phyloP scores from a whole-genome alignment of 1,284 basidiomycete genomes.

The Austroboletus novae-zelandiae region DNA sequence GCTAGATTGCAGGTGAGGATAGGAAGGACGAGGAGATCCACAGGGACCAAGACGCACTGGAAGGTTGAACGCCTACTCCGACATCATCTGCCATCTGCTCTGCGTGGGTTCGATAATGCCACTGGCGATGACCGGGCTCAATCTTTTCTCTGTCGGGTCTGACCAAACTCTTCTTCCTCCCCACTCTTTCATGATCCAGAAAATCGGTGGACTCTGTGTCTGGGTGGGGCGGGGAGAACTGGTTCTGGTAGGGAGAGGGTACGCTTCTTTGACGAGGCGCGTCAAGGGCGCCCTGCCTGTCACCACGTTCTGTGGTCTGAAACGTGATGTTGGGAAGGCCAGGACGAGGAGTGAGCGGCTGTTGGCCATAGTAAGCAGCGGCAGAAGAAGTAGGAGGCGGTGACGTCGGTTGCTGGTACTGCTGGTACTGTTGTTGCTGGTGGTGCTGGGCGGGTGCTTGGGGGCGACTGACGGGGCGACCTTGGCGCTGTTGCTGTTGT shows the following conservation, averaged over 20 bases:
- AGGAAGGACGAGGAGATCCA: slow-evolving; percentile 7
- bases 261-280: slow-evolving; percentile 45
- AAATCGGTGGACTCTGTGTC: slow-evolving; percentile 53
- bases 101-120: slow-evolving; percentile 92
- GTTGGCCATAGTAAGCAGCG: slow-evolving; percentile 32
- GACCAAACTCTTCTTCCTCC: slow-evolving; percentile 91
- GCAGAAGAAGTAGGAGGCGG: slow-evolving; percentile 18
- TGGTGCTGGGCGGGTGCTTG: slow-evolving; percentile 27
- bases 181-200: slow-evolving; percentile 41
- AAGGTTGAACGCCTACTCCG: slow-evolving; percentile 71
- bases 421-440: slow-evolving; percentile 26
- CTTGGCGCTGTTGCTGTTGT: slow-evolving; percentile 41
- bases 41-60: slow-evolving; percentile 53
- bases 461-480: slow-evolving; percentile 43
- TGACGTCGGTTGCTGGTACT: slow-evolving; percentile 18
- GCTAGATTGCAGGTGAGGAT: slow-evolving; percentile 39
- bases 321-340: slow-evolving; percentile 58
- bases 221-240: slow-evolving; percentile 41
- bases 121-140: slow-evolving; percentile 92
- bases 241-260: slow-evolving; percentile 55
- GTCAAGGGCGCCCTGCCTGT: slow-evolving; percentile 56
- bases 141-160: slow-evolving; percentile 95
- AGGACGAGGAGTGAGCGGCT: slow-evolving; percentile 17
- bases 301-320: slow-evolving; percentile 63
- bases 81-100: slow-evolving; percentile 76